Percentiles rank a stretch among this genome's conserved stretches.
Conservation (phyloP, 768 basidiomycete genomes). For the Kwoniella mangroviensis region DNA sequence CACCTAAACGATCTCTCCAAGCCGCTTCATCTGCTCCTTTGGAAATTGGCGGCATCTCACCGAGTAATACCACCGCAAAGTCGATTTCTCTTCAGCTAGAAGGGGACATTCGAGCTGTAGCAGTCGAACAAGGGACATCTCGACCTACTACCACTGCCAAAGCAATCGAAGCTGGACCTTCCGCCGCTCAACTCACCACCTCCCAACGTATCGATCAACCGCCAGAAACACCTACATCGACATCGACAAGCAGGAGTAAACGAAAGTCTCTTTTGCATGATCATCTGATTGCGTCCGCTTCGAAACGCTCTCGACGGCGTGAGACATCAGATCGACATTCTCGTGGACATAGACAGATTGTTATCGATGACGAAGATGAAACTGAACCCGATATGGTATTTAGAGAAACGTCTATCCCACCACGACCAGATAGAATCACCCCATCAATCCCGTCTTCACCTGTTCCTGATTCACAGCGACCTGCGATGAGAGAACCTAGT, state of each 20-base stretch:
- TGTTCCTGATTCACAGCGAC: neutral
- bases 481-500: neutral
- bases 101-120: conserved; percentile 12
- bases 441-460: neutral
- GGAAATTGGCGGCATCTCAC: neutral
- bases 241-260: neutral
- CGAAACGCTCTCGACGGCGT: neutral
- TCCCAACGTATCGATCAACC: neutral
- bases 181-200: neutral
- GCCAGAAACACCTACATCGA: neutral
- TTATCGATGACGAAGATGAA: neutral
- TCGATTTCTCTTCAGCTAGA: conserved; percentile 10
- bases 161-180: conserved; percentile 2
- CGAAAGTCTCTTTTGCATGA: conserved; percentile 10
- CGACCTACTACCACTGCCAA: neutral
- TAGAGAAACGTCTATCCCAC: conserved; percentile 14
- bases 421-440: conserved; percentile 6
- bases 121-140: neutral
- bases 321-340: neutral
- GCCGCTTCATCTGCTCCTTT: neutral
- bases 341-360: neutral
- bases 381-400: conserved; percentile 17
- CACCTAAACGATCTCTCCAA: conserved; percentile 11
- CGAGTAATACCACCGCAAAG: neutral
- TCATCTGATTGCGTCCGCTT: neutral